Percentiles rank a stretch among this genome's conserved stretches.
phyloP scores from a whole-genome alignment of 257 asterid species.

The Dorcoceras hygrometricum region DNA sequence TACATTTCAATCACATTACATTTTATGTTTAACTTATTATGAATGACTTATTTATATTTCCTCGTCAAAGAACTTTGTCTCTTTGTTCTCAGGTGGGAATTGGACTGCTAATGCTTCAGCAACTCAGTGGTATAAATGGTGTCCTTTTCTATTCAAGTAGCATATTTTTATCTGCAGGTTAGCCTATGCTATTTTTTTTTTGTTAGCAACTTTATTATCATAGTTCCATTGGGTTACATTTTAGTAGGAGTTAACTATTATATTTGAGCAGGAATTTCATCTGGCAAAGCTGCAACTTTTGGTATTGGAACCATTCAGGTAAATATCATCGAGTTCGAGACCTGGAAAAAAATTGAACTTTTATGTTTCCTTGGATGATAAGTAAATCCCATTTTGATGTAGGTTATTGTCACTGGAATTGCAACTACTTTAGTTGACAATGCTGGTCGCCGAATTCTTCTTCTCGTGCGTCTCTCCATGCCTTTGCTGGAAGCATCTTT shows the following conservation, averaged over 20 bases:
- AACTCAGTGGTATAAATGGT: constrained; percentile 80
- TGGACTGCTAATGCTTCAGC: constrained; percentile 82
- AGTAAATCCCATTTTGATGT: constrained; percentile 10
- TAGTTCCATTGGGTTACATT: neutral
- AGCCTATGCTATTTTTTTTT: neutral
- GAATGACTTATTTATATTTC: constrained; percentile 1
- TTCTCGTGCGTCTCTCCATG: constrained; percentile 44
- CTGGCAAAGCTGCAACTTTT: constrained; percentile 76
- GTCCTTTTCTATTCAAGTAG: constrained; percentile 82
- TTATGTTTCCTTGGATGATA: constrained; percentile 1
- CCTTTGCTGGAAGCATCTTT: neutral
- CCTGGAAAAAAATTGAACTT: neutral
- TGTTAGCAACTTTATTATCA: neutral
- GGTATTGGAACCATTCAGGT: constrained; percentile 91
- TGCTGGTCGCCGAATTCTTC: constrained; percentile 86
- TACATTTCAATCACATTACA: constrained; percentile 28
- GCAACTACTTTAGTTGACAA: constrained; percentile 65
- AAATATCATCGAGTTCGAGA: constrained; percentile 1
- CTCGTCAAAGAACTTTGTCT: neutral
- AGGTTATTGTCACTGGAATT: constrained; percentile 75
- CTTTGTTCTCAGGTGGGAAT: constrained; percentile 60
- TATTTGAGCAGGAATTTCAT: constrained; percentile 54
- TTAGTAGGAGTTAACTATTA: constrained; percentile 15
- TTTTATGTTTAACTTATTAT: neutral
- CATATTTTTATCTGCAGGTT: constrained; percentile 77